Base-by-base conservation (phyloP, 164 flowering plant genomes). In the Umbellularia californica region DNA sequence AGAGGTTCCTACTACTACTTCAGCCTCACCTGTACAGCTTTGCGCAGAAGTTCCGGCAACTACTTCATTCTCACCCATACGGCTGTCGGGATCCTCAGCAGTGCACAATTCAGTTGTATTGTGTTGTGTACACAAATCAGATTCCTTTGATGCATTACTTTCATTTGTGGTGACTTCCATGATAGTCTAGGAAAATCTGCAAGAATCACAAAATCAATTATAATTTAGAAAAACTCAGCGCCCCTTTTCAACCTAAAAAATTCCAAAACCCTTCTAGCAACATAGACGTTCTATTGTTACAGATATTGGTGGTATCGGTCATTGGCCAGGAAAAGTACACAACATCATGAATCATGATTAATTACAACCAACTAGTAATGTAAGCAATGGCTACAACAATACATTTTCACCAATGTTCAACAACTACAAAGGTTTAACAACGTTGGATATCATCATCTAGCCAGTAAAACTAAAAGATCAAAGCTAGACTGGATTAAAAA, bases 1-100 rank as follows among this genome's bases (percentile, higher is more conserved):
- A 71, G 64, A 23, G 58, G 52, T 55, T 71, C 65, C 50, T 7
- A 17, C 22, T 14, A 71, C 55, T 14, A n/a, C 65, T 50, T 71
- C 50, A 11, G n/a, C 14, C 24, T 72, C 25, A 14, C 64, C 75
- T 20, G 50, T 6, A 50, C 2, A 28, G 25, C 25, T 9, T n/a
- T n/a, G n/a, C n/a, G n/a, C n/a, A 71, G 64, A 23, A 71, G 52
- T 55, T 71, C 65, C 50, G 17, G 13, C 22, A 24, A 71, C 55
- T 14, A n/a, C 65, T 50, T 71, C 50, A 11, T 47, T 22, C 24
- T 72, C 25, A 14, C 64, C 75, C 25, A 65, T 6, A 50, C 2
- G 51, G 25, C 25, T 9, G 28, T 28, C 69, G 19, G 35, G 41
- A 27, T 67, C 69, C 47, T 14, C 69, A 67, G 47, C 35, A 5